Evolutionary conservation across 108 stramenopile species (phyloP).

Genomic region (Cyclotella atomus): DNA sequence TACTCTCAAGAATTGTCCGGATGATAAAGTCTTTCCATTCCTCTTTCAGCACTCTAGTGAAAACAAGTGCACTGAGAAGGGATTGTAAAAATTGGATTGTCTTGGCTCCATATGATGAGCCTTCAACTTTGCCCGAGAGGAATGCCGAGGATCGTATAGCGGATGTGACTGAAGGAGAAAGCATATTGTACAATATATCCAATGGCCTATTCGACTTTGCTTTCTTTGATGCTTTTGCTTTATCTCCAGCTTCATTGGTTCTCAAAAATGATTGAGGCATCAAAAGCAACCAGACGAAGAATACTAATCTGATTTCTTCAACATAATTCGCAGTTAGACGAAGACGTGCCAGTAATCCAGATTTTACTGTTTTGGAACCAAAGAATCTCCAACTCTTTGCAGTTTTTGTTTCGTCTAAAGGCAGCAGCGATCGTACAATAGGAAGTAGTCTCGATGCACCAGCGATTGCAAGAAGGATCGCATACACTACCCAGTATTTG

Average conservation of each 20-base stretch:
- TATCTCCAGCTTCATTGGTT: constrained; percentile 1
- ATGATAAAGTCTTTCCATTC: constrained; percentile 60
- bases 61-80: constrained; percentile 51
- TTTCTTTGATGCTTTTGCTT: constrained; percentile 9
- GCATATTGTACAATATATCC: constrained; percentile 34
- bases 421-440: constrained; percentile 49
- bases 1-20: constrained; percentile 57
- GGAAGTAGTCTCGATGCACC: constrained; percentile 54
- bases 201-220: constrained; percentile 26
- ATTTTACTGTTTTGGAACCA: background rate
- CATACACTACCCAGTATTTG: constrained; percentile 78
- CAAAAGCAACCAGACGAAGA: constrained; percentile 76
- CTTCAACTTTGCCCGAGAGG: constrained; percentile 34
- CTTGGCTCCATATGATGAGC: constrained; percentile 11
- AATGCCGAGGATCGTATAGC: constrained; percentile 47
- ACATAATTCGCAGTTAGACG: constrained; percentile 31
- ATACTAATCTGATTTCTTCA: constrained; percentile 66
- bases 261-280: constrained; percentile 53
- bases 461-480: constrained; percentile 51
- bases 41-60: constrained; percentile 60
- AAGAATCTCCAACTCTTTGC: constrained; percentile 6
- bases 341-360: constrained; percentile 25
- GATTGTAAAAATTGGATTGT: constrained; percentile 36
- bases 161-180: constrained; percentile 36
- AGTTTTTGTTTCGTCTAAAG: constrained; percentile 2